These are phyloP conservation scores for Dissophora globulifera DNA, from an alignment of 192 early-diverging fungal genomes.

Conservation along the genomic window DNA sequence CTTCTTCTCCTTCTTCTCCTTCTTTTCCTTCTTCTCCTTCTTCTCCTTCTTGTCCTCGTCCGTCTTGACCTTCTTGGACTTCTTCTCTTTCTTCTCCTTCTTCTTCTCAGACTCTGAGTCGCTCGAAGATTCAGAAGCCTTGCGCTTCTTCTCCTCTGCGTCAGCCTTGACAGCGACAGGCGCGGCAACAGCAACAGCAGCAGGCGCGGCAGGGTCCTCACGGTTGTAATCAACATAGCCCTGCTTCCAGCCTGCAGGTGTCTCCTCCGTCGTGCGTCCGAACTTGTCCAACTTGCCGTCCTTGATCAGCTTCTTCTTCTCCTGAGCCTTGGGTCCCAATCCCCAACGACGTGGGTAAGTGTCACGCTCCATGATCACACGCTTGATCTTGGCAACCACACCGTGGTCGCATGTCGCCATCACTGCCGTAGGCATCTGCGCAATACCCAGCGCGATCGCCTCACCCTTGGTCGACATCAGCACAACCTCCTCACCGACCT, in stretches of 20 bases:
- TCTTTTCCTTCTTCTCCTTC: conserved; percentile 59
- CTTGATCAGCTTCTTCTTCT: conserved; percentile 99
- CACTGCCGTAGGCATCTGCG: conserved; percentile 96
- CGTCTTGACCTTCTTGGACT: conserved; percentile 62
- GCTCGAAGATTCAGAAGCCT: conserved; percentile 36
- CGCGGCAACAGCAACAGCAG: conserved; percentile 27
- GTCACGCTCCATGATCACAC: conserved; percentile 99
- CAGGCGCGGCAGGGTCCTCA: conserved; percentile 50
- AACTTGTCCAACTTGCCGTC: conserved; percentile 98
- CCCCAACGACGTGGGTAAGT: conserved; percentile 99
- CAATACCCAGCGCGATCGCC: conserved; percentile 97
- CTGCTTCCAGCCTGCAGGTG: conserved; percentile 87
- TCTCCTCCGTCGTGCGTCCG: conserved; percentile 83
- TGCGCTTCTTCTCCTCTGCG: conserved; percentile 56
- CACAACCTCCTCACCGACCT: conserved; percentile 97
- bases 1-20: conserved; percentile 56
- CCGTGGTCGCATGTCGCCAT: conserved; percentile 98
- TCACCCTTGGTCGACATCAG: conserved; percentile 99
- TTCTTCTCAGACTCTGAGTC: conserved; percentile 52
- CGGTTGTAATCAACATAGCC: conserved; percentile 75
- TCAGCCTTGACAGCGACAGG: conserved; percentile 11
- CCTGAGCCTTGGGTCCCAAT: conserved; percentile 92
- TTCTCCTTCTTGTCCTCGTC: conserved; percentile 59
- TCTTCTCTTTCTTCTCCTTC: conserved; percentile 48
- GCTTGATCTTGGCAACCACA: conserved; percentile 99